A percentile compares a stretch with the other conserved stretches of the same genome.
Conservation (phyloP, 306 rosid species). For the Spatholobus suberectus region DNA sequence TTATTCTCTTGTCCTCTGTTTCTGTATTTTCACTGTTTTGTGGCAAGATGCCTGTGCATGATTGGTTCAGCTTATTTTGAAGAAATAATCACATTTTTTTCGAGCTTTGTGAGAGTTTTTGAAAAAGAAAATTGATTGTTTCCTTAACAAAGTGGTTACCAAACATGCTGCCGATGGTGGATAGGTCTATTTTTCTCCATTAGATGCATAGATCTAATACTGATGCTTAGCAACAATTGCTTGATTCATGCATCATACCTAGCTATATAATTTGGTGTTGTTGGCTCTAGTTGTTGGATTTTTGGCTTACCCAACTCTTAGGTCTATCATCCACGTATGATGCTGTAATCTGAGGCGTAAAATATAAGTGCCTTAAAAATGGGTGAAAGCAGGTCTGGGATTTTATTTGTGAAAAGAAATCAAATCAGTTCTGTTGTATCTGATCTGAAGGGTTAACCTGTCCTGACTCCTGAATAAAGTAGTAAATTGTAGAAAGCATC, state of each 20-base stretch:
- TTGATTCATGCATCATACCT: not conserved
- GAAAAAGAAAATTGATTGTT: not conserved
- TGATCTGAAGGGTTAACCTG: slow-evolving; percentile 28
- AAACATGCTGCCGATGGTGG: not conserved
- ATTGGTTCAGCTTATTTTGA: not conserved
- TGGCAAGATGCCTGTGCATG: not conserved
- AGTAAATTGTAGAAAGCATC: slow-evolving; percentile 2
- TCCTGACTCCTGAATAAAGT: not conserved
- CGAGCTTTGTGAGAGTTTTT: not conserved
- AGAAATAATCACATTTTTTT: not conserved
- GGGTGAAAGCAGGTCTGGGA: not conserved
- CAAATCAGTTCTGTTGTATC: not conserved
- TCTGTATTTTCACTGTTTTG: slow-evolving; percentile 4
- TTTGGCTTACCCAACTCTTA: slow-evolving; percentile 1
- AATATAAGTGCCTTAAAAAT: slow-evolving; percentile 8
- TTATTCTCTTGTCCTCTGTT: slow-evolving; percentile 13
- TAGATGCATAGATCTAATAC: slow-evolving; percentile 6
- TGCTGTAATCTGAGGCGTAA: slow-evolving; percentile 12
- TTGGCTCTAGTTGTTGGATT: not conserved
- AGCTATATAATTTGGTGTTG: slow-evolving; percentile 5
- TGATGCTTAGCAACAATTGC: slow-evolving; percentile 25
- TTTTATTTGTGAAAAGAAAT: slow-evolving; percentile 1
- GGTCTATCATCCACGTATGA: slow-evolving; percentile 5
- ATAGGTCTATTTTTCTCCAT: slow-evolving; percentile 20
- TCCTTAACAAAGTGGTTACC: not conserved